Evolutionary conservation across 805 yeast genomes (phyloP), one percentile per base, ranked within the genome.

Genomic region (Gaillardinia entomophila): DNA sequence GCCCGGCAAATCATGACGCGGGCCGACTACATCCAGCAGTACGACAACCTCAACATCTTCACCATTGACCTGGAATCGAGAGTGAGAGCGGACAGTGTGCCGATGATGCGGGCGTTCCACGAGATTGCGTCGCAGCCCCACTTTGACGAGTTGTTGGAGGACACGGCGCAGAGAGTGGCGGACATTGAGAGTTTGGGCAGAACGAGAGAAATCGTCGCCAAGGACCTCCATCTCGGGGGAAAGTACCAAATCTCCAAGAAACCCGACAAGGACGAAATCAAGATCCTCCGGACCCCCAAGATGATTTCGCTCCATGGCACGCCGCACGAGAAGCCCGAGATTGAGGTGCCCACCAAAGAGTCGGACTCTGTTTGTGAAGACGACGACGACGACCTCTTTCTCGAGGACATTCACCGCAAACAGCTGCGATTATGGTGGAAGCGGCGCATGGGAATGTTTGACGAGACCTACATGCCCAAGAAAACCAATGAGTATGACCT

Each of bases 91-190:
- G 95, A 85, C 52, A 77, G 86, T 6, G 82, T 82, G 2, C 89
- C 90, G 1, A 84, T 85, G 94, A 82, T 85, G 94, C 71, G 89
- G 43, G 94, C 90, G 4, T 85, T 85, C 51, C 75, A 82, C 37
- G 94, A 85, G 49, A 81, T 85, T 32, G 79, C 80, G 2, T 60
- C 74, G 3, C 78, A 75, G 55, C 82, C 85, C 1, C 83, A 81
- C 6, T 85, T 85, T 42, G 79, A 81, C 28, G 71, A 77, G 36
- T 57, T 84, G 15, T 56, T 85, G 18, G 69, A 72, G 12, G 83
- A 80, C 31, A 79, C 90, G 0, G 56, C 75, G 7, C 75, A 78
- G 32, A 61, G 95, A 31, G 83, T 85, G 2, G 69, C 74, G 3
- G 90, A 78, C 16, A 85, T 85, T 31, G 95, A 85, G 56, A 72